Conservation (phyloP, 2,329 filamentous ascomycete species). For the Cyphellophora attinorum region DNA sequence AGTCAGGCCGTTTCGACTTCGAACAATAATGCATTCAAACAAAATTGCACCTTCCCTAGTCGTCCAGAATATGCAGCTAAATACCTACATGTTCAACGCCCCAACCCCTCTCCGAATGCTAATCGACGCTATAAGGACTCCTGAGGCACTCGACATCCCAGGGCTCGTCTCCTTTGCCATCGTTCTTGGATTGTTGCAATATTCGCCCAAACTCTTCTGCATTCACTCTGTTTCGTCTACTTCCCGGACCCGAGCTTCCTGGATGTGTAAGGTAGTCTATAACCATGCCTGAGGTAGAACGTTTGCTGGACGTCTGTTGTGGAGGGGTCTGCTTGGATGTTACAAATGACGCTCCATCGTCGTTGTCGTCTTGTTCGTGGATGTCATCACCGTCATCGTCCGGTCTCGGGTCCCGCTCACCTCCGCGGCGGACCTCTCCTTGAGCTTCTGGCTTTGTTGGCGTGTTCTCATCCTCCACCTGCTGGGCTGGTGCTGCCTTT, state of each 20-base stretch:
- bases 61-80: too few species aligned
- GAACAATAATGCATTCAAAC: too few species aligned
- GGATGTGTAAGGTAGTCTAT: slow-evolving; percentile 14
- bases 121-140: slow-evolving; percentile 15
- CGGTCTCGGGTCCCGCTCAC: background rate
- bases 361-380: background rate
- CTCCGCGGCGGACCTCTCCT: background rate
- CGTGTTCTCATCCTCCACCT: background rate
- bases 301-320: background rate
- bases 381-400: background rate
- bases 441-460: background rate
- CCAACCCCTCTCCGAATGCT: too few species aligned
- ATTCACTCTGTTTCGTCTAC: slow-evolving; percentile 8
- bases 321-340: too few species aligned
- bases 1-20: too few species aligned
- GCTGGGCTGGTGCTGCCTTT: too few species aligned
- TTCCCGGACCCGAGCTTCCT: slow-evolving; percentile 6
- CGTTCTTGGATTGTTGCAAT: slow-evolving; percentile 4
- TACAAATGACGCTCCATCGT: too few species aligned
- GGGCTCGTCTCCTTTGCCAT: slow-evolving; percentile 5
- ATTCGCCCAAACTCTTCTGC: slow-evolving; percentile 7
- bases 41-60: too few species aligned
- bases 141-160: slow-evolving; percentile 8
- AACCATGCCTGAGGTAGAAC: slow-evolving; percentile 6
- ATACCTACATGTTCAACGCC: too few species aligned